Conservation (phyloP, 805 yeast genomes). For the Saccharomycopsis sp. region DNA sequence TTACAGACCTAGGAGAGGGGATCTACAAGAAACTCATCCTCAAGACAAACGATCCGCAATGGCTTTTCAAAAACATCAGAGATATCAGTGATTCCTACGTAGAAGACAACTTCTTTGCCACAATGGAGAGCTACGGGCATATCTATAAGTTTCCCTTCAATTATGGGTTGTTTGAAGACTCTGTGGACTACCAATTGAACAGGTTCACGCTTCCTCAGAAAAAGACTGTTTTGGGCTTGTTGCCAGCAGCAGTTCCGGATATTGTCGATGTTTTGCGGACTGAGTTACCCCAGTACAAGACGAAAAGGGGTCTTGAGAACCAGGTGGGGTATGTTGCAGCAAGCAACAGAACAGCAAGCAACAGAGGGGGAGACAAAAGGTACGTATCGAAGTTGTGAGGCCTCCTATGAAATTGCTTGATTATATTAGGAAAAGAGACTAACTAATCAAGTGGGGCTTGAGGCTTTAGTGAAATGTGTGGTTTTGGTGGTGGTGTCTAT, state of each 20-base stretch:
- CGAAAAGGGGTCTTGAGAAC: constrained; percentile 13
- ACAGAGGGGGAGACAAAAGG: not conserved
- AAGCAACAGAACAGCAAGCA: not conserved
- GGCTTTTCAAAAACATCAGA: constrained; percentile 39
- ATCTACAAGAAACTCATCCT: constrained; percentile 59
- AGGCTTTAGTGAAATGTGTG: no score
- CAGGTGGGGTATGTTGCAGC: constrained; percentile 6
- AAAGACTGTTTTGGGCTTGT: not conserved
- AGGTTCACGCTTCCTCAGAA: constrained; percentile 12
- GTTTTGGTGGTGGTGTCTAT: no score
- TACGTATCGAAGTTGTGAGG: not conserved
- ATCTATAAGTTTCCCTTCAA: constrained; percentile 12
- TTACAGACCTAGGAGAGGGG: constrained; percentile 58
- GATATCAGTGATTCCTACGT: constrained; percentile 24
- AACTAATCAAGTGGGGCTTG: no score
- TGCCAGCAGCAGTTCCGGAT: not conserved
- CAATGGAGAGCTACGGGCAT: constrained; percentile 11
- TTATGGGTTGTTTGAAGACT: constrained; percentile 12
- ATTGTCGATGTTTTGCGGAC: not conserved
- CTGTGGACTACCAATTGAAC: constrained; percentile 11
- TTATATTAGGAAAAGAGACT: not conserved
- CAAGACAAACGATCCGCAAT: constrained; percentile 48
- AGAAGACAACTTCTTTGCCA: constrained; percentile 2
- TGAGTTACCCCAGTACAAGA: constrained; percentile 4
- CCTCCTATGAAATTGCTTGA: not conserved